Conservation (phyloP, 129 eudicot species). For the Chrysanthemum lavandulifolium region DNA sequence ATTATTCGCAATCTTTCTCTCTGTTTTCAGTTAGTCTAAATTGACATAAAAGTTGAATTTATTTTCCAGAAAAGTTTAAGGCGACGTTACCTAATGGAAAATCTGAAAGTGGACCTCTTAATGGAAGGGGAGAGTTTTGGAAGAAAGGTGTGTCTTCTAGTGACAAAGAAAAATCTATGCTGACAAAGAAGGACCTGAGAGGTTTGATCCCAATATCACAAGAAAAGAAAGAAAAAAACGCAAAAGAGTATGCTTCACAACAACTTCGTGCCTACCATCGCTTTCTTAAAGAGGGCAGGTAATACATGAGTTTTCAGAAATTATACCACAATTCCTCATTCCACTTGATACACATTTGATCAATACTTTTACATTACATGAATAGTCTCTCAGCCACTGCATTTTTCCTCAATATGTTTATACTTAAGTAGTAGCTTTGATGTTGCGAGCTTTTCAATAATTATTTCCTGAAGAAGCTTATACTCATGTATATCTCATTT, state of each 20-base stretch:
- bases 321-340: not conserved
- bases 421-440: not conserved
- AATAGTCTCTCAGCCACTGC: constrained; percentile 12
- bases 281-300: constrained; percentile 83
- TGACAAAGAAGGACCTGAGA: constrained; percentile 35
- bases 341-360: not conserved
- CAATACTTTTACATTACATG: constrained; percentile 10
- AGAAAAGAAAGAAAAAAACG: constrained; percentile 26
- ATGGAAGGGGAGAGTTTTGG: constrained; percentile 37
- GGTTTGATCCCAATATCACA: constrained; percentile 27
- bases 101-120: constrained; percentile 34
- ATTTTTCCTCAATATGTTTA: not conserved
- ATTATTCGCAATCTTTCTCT: constrained; percentile 14
- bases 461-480: not conserved
- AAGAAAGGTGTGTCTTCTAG: constrained; percentile 31
- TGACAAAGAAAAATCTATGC: constrained; percentile 35
- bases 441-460: constrained; percentile 14
- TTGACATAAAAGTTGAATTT: constrained; percentile 18
- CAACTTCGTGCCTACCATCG: constrained; percentile 67
- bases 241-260: constrained; percentile 36
- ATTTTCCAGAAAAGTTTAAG: constrained; percentile 45
- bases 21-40: not conserved
- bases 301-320: constrained; percentile 10
- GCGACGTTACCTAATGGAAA: constrained; percentile 38
- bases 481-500: constrained; percentile 20